Evolutionary conservation across 2,329 filamentous ascomycete species (phyloP).

Genomic region (Fusarium virguliforme): DNA sequence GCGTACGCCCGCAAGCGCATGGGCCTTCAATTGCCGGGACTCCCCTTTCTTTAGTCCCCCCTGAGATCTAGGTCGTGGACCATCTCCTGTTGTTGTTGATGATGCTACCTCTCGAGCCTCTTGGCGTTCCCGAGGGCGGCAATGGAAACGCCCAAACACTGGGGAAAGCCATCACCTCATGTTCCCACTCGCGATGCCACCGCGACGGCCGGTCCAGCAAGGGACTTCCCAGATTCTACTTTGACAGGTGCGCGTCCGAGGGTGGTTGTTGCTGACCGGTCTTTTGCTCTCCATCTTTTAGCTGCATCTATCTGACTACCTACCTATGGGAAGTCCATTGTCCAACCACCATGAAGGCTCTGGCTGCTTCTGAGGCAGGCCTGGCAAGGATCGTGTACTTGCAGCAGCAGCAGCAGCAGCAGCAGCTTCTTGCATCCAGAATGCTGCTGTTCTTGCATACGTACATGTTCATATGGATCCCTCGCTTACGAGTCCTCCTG

Average conservation of each 20-base stretch:
- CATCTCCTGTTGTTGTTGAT: conserved; percentile 6
- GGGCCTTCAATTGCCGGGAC: conserved; percentile 40
- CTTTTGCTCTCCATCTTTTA: conserved; percentile 28
- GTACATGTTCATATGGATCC: not conserved
- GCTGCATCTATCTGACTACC: conserved; percentile 5
- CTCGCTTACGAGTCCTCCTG: conserved; percentile 11
- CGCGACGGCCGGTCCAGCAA: conserved; percentile 41
- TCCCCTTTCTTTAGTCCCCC: conserved; percentile 25
- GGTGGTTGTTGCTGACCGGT: conserved; percentile 23
- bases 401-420: not conserved
- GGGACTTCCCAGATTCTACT: conserved; percentile 33
- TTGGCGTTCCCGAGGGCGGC: conserved; percentile 38
- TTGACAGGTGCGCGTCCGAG: conserved; percentile 29
- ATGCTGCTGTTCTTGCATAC: not conserved
- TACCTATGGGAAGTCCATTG: not conserved
- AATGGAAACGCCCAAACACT: conserved; percentile 34
- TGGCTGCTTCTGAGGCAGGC: not conserved
- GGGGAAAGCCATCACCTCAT: conserved; percentile 35
- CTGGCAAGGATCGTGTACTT: not conserved
- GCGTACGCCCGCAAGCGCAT: conserved; percentile 32
- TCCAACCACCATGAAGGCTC: conserved; percentile 16
- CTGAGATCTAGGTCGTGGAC: conserved; percentile 24
- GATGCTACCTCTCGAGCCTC: conserved; percentile 28
- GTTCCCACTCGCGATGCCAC: conserved; percentile 46
- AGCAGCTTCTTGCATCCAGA: conserved; percentile 1